Conservation (phyloP, 805 yeast genomes). For the Myxozyma sirexii region DNA sequence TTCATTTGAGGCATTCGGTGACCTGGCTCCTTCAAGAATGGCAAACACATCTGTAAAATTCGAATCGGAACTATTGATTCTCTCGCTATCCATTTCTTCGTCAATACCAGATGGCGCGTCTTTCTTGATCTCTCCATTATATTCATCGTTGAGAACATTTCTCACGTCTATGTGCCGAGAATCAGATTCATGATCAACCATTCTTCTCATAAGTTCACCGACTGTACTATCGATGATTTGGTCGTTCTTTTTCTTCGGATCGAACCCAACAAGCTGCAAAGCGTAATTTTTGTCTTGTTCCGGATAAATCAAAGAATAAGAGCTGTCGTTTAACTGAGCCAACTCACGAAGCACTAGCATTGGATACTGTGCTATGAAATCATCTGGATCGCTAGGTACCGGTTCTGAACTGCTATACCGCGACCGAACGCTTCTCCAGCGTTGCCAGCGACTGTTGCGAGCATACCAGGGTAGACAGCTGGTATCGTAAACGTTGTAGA, state of each 20-base stretch:
- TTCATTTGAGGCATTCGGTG: background rate
- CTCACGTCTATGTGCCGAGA: too few relatives aligned
- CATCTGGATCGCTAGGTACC: background rate
- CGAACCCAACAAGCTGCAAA: conserved; percentile 14
- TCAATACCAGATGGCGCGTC: background rate
- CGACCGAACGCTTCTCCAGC: conserved; percentile 21
- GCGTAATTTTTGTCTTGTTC: conserved; percentile 1
- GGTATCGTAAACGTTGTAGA: conserved; percentile 12
- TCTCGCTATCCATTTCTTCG: background rate
- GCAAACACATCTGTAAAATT: background rate
- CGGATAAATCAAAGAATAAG: conserved; percentile 9
- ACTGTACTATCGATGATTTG: conserved; percentile 3
- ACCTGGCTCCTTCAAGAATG: background rate
- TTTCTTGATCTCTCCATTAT: background rate
- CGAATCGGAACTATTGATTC: background rate
- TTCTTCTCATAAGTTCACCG: conserved; percentile 16
- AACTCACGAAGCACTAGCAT: conserved; percentile 7
- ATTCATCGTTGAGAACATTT: background rate
- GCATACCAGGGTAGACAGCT: conserved; percentile 19
- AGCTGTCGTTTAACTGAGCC: background rate
- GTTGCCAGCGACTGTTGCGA: conserved; percentile 19
- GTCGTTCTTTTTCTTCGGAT: background rate
- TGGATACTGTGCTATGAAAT: conserved; percentile 13
- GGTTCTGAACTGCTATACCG: background rate
- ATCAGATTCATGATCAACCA: background rate